Conservation (phyloP, 176 grass and related monocot species). For the Sorghum bicolor region Sorghum_bicolor_NCBIv3 NC_012875.2:51316001-51316500, state of each 20-base stretch:
- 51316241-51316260: constrained; percentile 51
- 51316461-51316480: constrained; percentile 34
- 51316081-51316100: too few species aligned
- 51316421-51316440: constrained; percentile 80
- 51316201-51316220: constrained; percentile 70
- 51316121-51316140: too few species aligned
- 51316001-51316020: too few species aligned
- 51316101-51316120: too few species aligned
- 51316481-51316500: not conserved
- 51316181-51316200: constrained; percentile 43
- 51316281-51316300: constrained; percentile 81
- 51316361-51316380: constrained; percentile 38
- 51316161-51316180: constrained; percentile 56
- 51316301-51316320: constrained; percentile 84
- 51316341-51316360: constrained; percentile 57
- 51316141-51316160: not conserved
- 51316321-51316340: constrained; percentile 66
- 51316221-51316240: constrained; percentile 62
- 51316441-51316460: constrained; percentile 57
- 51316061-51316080: too few species aligned
- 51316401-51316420: constrained; percentile 79
- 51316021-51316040: too few species aligned
- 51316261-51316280: constrained; percentile 80
- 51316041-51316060: too few species aligned
- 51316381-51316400: constrained; percentile 46